These are phyloP conservation scores for Clarireedia homoeocarpa DNA, from an alignment of 2,329 filamentous ascomycete genomes.

Conservation along the genomic window DNA sequence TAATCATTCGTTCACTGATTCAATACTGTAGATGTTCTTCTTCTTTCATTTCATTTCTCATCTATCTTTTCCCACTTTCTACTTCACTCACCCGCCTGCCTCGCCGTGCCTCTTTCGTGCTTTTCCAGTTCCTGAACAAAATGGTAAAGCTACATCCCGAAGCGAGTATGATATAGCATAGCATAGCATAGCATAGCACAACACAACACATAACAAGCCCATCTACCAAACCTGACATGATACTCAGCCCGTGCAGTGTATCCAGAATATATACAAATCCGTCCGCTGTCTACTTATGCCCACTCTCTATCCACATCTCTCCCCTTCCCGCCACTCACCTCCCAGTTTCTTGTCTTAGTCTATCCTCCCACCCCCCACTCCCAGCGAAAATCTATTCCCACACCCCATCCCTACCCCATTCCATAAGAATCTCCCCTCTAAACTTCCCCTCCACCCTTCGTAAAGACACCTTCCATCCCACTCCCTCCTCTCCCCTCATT, in stretches of 20 bases:
- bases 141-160: too few species aligned
- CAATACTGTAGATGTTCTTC: too few species aligned
- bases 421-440: conserved; percentile 11
- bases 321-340: too few species aligned
- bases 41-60: too few species aligned
- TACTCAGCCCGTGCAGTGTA: not conserved
- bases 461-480: conserved; percentile 28
- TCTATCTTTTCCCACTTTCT: too few species aligned
- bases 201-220: not conserved
- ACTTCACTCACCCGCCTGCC: too few species aligned
- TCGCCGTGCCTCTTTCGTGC: too few species aligned
- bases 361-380: not conserved
- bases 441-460: conserved; percentile 27
- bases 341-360: too few species aligned
- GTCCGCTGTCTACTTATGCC: not conserved
- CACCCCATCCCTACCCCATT: not conserved
- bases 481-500: conserved; percentile 36
- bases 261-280: not conserved
- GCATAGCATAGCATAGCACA: too few species aligned
- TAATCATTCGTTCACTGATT: too few species aligned
- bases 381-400: not conserved
- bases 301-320: not conserved
- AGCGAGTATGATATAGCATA: too few species aligned
- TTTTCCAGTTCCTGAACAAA: too few species aligned
- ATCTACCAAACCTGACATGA: not conserved